A percentile compares a stretch with the other conserved stretches of the same genome.
Evolutionary conservation across 352 stramenopile species (phyloP).

Genomic region (Pythium folliculosum): DNA sequence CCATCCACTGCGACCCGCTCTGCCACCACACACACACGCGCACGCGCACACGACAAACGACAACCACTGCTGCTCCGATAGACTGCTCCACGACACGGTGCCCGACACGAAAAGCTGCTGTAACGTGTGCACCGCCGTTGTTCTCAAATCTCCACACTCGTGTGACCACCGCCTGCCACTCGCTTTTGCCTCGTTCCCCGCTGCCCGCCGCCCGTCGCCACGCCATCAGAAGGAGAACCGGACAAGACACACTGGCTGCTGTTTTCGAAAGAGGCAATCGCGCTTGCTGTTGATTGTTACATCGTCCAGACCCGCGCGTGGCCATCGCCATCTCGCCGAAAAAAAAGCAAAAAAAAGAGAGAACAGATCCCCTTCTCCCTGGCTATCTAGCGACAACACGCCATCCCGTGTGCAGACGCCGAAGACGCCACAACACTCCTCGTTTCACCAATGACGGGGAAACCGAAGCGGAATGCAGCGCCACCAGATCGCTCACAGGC

Average conservation of each 20-base stretch:
- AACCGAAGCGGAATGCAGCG: neutral
- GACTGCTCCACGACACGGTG: too few relatives aligned
- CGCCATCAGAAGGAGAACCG: neutral
- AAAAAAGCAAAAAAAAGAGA: slow-evolving; percentile 20
- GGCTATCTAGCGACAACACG: slow-evolving; percentile 24
- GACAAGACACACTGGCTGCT: slow-evolving; percentile 7
- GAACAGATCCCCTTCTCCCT: slow-evolving; percentile 13
- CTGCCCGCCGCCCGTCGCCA: neutral
- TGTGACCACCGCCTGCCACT: neutral
- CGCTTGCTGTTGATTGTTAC: slow-evolving; percentile 10
- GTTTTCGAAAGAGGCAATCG: slow-evolving; percentile 14
- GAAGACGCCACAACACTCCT: neutral
- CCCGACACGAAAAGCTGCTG: neutral
- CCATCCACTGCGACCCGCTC: neutral
- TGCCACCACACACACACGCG: neutral
- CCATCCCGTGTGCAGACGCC: neutral
- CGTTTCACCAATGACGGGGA: neutral
- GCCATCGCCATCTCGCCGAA: slow-evolving; percentile 1
- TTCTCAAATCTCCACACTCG: too few relatives aligned
- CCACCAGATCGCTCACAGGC: neutral
- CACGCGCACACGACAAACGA: neutral
- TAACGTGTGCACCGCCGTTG: too few relatives aligned
- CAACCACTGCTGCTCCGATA: neutral
- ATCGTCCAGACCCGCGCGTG: neutral
- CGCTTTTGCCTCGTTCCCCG: too few relatives aligned